These are phyloP conservation scores for Thelonectria discophora DNA, from an alignment of 2,329 filamentous ascomycete species.

Conservation along the genomic window DNA sequence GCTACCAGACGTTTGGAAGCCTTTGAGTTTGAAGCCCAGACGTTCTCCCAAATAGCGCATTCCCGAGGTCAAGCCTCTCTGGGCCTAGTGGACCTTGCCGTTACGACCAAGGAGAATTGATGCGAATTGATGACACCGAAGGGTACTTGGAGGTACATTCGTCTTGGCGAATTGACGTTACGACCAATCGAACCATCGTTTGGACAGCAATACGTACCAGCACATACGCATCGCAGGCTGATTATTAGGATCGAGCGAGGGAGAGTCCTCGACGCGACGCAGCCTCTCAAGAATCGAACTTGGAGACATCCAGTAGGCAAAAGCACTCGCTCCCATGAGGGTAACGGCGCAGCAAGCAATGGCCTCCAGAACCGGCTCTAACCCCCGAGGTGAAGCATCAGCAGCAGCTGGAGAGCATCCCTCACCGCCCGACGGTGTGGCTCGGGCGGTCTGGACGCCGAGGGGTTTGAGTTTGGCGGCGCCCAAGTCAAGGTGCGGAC, in stretches of 20 bases:
- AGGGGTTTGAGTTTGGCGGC: constrained; percentile 42
- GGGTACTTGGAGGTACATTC: constrained; percentile 34
- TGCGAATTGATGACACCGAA: constrained; percentile 35
- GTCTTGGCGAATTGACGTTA: neutral
- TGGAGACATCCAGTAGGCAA: neutral
- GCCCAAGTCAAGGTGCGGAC: constrained; percentile 41
- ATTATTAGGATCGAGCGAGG: neutral
- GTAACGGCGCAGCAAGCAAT: too few species aligned
- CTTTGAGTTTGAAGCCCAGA: constrained; percentile 1
- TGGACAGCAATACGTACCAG: neutral
- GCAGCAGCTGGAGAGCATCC: constrained; percentile 10
- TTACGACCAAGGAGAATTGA: constrained; percentile 27
- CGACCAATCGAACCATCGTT: neutral
- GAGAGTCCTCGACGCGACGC: too few species aligned
- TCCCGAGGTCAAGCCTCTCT: constrained; percentile 29
- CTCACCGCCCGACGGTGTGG: constrained; percentile 32
- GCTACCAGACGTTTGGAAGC: constrained; percentile 13
- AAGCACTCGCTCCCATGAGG: neutral
- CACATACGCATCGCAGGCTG: neutral
- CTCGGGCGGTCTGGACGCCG: constrained; percentile 24
- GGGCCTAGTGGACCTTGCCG: constrained; percentile 29
- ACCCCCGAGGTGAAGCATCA: neutral
- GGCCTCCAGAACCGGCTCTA: neutral
- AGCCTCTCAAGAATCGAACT: neutral
- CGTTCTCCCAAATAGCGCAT: constrained; percentile 32